Conservation (phyloP, 208 protist species). For the Acanthamoeba royreba region DNA sequence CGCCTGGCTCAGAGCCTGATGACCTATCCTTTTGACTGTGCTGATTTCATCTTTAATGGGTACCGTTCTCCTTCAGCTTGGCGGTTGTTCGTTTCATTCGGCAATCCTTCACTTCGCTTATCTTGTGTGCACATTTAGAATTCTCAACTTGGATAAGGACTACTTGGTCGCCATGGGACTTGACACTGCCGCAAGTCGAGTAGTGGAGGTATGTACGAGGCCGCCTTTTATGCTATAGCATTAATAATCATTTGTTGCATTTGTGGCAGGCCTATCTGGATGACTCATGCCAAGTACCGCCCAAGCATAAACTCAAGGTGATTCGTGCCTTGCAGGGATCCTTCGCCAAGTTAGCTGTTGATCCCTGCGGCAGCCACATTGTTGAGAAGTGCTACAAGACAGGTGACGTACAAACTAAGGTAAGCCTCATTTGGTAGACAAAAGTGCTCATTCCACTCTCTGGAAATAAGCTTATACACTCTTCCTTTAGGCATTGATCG, state of each 20-base stretch:
- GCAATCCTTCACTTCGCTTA: background rate
- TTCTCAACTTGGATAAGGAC: background rate
- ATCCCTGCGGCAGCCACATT: slow-evolving; percentile 12
- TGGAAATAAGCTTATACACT: too few species aligned
- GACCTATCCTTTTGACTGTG: background rate
- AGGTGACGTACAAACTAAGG: background rate
- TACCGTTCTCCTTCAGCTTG: background rate
- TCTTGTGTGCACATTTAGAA: background rate
- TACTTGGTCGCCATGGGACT: background rate
- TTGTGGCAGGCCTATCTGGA: background rate
- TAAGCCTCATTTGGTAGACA: background rate
- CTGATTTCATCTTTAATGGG: background rate
- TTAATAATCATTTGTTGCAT: too few species aligned
- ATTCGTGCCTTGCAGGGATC: background rate
- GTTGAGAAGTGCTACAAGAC: slow-evolving; percentile 22
- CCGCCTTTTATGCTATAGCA: background rate
- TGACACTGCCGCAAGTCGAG: background rate
- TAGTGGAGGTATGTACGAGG: background rate
- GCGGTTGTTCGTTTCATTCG: background rate
- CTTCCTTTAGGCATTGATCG: background rate
- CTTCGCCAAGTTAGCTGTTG: background rate
- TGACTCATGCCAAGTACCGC: background rate
- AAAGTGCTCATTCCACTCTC: background rate
- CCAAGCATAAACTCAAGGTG: background rate
- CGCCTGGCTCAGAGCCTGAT: background rate